These are phyloP conservation scores for Erythrobasidium hasegawianum DNA, from an alignment of 1,284 basidiomycete genomes.

Conservation along the genomic window DNA sequence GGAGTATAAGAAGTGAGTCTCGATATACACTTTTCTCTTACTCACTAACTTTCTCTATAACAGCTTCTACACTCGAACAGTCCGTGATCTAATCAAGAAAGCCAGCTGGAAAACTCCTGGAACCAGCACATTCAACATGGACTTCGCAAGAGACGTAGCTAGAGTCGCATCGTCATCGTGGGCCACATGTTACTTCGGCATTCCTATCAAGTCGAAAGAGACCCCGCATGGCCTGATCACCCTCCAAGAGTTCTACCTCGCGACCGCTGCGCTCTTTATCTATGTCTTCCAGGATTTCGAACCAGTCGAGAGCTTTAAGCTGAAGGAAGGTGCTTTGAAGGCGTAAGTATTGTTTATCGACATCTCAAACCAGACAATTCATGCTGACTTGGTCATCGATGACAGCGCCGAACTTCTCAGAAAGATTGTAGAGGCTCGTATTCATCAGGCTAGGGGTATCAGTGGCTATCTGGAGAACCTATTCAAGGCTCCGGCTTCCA, in stretches of 20 bases:
- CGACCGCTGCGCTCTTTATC: slow-evolving; percentile 51
- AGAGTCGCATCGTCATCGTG: slow-evolving; percentile 52
- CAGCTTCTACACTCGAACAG: slow-evolving; percentile 11
- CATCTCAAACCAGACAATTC: too few relatives aligned
- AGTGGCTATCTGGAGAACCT: slow-evolving; percentile 1
- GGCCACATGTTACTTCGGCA: slow-evolving; percentile 41
- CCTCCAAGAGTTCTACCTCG: slow-evolving; percentile 59
- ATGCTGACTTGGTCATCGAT: background rate
- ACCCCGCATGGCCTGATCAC: slow-evolving; percentile 60
- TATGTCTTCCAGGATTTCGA: slow-evolving; percentile 40
- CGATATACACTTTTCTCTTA: background rate
- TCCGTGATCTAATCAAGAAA: slow-evolving; percentile 54
- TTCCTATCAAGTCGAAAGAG: slow-evolving; percentile 63
- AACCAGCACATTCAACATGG: slow-evolving; percentile 56
- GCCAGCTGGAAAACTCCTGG: slow-evolving; percentile 59
- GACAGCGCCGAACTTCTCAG: slow-evolving; percentile 14
- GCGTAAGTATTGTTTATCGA: slow-evolving; percentile 7
- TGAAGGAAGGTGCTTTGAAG: slow-evolving; percentile 33
- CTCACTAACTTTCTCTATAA: background rate
- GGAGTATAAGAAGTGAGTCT: slow-evolving; percentile 29
- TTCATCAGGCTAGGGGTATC: slow-evolving; percentile 28
- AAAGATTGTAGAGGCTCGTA: slow-evolving; percentile 31
- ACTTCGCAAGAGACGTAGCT: slow-evolving; percentile 67
- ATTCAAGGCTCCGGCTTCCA: background rate
- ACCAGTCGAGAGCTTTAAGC: slow-evolving; percentile 36